phyloP scores from a whole-genome alignment of 305 asterid genomes.

The Withania somnifera region DNA sequence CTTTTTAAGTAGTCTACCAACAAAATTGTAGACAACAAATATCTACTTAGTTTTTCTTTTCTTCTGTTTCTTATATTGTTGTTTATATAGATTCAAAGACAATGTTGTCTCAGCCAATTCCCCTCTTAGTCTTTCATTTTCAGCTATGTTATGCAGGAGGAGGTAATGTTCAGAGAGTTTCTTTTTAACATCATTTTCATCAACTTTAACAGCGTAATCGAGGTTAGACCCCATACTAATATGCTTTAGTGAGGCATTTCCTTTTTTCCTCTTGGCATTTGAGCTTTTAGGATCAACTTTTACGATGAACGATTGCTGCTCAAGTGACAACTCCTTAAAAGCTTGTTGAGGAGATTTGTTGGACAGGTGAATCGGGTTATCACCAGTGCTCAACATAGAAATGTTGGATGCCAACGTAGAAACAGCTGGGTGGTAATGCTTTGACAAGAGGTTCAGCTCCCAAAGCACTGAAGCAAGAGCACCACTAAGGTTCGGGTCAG shows the following conservation, averaged over 20 bases:
- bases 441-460: conserved; percentile 78
- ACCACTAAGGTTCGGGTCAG: conserved; percentile 87
- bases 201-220: conserved; percentile 12
- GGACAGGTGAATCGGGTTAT: conserved; percentile 48
- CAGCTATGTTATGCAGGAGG: conserved; percentile 50
- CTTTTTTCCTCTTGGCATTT: conserved; percentile 31
- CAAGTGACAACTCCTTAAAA: conserved; percentile 36
- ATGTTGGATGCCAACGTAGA: conserved; percentile 54
- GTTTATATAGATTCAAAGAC: conserved; percentile 43
- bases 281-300: conserved; percentile 19
- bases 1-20: not conserved
- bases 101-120: conserved; percentile 39
- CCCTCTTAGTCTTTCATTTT: conserved; percentile 59
- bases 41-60: conserved; percentile 25
- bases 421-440: conserved; percentile 70
- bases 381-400: conserved; percentile 45
- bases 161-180: conserved; percentile 51
- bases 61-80: conserved; percentile 40
- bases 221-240: conserved; percentile 11
- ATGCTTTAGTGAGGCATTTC: conserved; percentile 9
- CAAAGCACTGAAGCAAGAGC: conserved; percentile 93
- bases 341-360: conserved; percentile 72
- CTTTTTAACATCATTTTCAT: conserved; percentile 42
- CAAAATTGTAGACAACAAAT: not conserved
- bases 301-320: conserved; percentile 29